Evolutionary conservation across 805 yeast species (phyloP).

Genomic region (Isabelozyma rhagii): DNA sequence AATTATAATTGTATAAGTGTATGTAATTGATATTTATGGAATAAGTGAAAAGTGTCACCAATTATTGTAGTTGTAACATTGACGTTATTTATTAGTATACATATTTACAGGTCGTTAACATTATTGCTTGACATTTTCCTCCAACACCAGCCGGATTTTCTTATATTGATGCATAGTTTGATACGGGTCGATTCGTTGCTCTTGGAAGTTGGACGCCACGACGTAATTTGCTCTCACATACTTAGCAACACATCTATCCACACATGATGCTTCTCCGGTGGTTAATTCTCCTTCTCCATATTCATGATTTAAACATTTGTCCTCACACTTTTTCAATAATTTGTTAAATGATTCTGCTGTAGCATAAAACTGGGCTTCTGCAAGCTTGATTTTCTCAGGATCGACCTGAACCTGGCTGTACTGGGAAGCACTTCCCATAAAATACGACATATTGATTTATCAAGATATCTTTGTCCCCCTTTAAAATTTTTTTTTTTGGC

Average conservation of each 20-base stretch:
- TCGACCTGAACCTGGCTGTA: constrained; percentile 48
- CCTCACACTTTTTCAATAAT: constrained; percentile 59
- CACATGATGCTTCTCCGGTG: constrained; percentile 80
- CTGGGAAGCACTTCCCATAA: constrained; percentile 47
- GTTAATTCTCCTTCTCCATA: constrained; percentile 82
- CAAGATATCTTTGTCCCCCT: background rate
- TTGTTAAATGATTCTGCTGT: constrained; percentile 54
- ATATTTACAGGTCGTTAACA: background rate
- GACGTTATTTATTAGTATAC: background rate
- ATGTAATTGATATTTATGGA: background rate
- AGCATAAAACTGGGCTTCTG: constrained; percentile 67
- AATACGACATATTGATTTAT: constrained; percentile 52
- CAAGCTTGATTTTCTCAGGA: constrained; percentile 57
- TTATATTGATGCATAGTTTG: constrained; percentile 41
- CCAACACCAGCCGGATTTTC: constrained; percentile 15
- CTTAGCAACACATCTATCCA: constrained; percentile 84
- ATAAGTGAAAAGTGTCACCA: background rate
- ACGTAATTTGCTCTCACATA: constrained; percentile 69
- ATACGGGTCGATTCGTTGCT: constrained; percentile 41
- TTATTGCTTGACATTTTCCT: background rate
- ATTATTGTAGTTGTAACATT: background rate
- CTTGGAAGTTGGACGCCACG: constrained; percentile 53
- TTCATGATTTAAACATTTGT: constrained; percentile 81
- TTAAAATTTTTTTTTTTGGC: background rate
- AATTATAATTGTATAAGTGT: constrained; percentile 36